Evolutionary conservation across 1,284 basidiomycete genomes (phyloP).

Genomic region (Porogramme epimiltina): DNA sequence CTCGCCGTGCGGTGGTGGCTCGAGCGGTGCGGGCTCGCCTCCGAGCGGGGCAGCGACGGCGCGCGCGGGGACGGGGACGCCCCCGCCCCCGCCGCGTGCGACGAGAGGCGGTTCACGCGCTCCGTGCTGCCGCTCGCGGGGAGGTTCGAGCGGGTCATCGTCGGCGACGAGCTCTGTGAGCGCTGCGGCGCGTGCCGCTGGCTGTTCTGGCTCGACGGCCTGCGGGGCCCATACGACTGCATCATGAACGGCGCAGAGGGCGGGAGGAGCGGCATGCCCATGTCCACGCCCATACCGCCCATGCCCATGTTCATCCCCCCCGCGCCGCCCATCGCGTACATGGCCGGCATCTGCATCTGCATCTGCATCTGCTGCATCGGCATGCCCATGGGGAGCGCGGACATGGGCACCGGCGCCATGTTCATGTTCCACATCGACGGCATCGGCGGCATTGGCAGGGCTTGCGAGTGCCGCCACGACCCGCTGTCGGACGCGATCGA

Average conservation of each 20-base stretch:
- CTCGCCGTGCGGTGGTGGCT: slow-evolving; percentile 26
- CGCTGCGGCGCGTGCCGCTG: slow-evolving; percentile 21
- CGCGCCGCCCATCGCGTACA: slow-evolving; percentile 36
- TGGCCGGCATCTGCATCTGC: slow-evolving; percentile 39
- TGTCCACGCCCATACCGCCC: slow-evolving; percentile 40
- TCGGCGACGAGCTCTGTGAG: slow-evolving; percentile 33
- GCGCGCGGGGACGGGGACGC: slow-evolving; percentile 11
- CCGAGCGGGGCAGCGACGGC: slow-evolving; percentile 17
- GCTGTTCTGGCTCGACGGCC: slow-evolving; percentile 15
- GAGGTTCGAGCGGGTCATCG: slow-evolving; percentile 15
- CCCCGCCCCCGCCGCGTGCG: slow-evolving; percentile 2
- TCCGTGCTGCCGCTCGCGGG: slow-evolving; percentile 21
- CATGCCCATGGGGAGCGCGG: slow-evolving; percentile 43
- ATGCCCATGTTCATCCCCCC: no score
- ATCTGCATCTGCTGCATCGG: slow-evolving; percentile 32
- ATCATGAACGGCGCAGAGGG: slow-evolving; percentile 77
- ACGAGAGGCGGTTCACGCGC: slow-evolving; percentile 23
- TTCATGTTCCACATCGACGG: slow-evolving; percentile 21
- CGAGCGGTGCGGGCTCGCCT: slow-evolving; percentile 8
- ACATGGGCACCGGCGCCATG: slow-evolving; percentile 28
- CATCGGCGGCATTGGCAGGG: slow-evolving; percentile 17
- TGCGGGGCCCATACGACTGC: slow-evolving; percentile 43
- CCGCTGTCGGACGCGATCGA: slow-evolving; percentile 43
- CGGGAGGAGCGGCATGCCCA: slow-evolving; percentile 64
- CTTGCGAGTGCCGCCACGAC: slow-evolving; percentile 19